These are phyloP conservation scores for Phtheirospermum japonicum DNA, from an alignment of 257 asterid species.

Conservation along the genomic window DNA sequence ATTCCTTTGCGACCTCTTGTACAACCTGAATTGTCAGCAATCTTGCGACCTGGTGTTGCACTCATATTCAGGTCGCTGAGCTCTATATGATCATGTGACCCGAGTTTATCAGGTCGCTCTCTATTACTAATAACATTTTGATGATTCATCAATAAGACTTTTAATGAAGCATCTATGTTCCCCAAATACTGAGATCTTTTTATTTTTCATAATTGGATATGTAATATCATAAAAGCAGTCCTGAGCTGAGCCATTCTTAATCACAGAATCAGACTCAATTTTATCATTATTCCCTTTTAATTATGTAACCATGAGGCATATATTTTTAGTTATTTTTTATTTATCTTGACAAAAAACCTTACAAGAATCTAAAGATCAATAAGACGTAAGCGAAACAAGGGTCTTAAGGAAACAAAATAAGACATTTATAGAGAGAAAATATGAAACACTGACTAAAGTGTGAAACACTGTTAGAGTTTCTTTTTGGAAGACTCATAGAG, in stretches of 20 bases:
- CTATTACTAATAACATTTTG: slow-evolving; percentile 2
- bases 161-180: not conserved
- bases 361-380: slow-evolving; percentile 8
- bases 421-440: not conserved
- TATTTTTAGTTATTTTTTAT: not conserved
- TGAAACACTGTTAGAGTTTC: too few species aligned
- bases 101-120: too few species aligned
- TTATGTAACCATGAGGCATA: not conserved
- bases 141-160: not conserved
- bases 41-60: too few species aligned
- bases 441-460: not conserved
- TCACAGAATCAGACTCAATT: not conserved
- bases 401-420: not conserved
- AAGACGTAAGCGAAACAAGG: not conserved
- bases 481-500: too few species aligned
- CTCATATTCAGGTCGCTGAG: too few species aligned
- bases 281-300: not conserved
- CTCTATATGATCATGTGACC: too few species aligned
- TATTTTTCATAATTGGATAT: not conserved
- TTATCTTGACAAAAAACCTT: slow-evolving; percentile 2
- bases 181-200: not conserved
- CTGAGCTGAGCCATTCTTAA: not conserved
- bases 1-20: too few species aligned
- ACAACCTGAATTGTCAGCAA: too few species aligned
- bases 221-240: not conserved